phyloP scores from a whole-genome alignment of 2,329 filamentous ascomycete genomes.

The Chrysoporthe deuterocubensis region DNA sequence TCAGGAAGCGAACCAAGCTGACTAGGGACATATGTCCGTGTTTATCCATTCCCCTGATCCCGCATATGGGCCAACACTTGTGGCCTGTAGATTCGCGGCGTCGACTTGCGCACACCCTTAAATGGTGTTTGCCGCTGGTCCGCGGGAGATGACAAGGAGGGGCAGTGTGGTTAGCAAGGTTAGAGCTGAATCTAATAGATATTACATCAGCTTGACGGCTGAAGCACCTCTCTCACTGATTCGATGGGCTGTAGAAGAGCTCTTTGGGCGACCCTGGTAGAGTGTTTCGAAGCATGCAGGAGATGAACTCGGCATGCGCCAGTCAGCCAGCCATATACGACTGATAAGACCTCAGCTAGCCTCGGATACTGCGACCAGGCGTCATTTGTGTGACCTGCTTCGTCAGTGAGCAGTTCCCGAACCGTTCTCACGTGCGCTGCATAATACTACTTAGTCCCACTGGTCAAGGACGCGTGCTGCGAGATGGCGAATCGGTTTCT shows the following conservation, averaged over 20 bases:
- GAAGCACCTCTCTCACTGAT: neutral
- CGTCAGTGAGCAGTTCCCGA: neutral
- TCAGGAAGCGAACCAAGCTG: neutral
- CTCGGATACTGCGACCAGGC: neutral
- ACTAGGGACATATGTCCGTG: neutral
- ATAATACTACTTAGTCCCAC: neutral
- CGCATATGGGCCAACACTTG: neutral
- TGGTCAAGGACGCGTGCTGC: neutral
- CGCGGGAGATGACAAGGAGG: neutral
- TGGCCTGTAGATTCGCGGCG: neutral
- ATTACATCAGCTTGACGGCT: neutral
- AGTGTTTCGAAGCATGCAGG: neutral
- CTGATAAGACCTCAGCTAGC: neutral
- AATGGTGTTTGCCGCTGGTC: neutral
- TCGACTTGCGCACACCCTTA: neutral
- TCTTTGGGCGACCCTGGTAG: neutral
- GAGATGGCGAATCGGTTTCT: conserved; percentile 1
- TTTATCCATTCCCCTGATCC: neutral
- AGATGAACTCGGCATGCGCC: neutral
- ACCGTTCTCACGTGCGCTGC: neutral
- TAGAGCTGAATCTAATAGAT: too few species aligned
- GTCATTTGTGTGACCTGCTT: neutral
- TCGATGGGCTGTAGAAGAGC: neutral
- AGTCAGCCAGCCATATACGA: neutral
- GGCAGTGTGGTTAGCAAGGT: neutral